A percentile compares a stretch with the other conserved stretches of the same genome.
Evolutionary conservation across 345 rosid species (phyloP).

Genomic region (Arabidopsis thaliana): DNA sequence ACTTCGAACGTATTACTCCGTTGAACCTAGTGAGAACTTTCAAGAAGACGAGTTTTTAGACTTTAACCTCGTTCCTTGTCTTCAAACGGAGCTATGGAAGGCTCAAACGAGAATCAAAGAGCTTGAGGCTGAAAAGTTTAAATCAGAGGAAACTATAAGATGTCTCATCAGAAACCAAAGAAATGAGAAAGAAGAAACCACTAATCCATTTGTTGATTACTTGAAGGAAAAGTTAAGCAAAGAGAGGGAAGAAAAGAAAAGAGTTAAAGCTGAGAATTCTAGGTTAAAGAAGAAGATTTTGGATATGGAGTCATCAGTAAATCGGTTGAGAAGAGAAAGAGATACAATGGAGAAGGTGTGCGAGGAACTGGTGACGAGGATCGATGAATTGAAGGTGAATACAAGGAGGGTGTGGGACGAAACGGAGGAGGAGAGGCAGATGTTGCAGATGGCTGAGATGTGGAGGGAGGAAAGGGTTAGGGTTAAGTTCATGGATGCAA

Average conservation of each 20-base stretch:
- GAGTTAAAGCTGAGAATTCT: constrained; percentile 59
- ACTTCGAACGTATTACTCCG: constrained; percentile 33
- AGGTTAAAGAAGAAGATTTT: constrained; percentile 34
- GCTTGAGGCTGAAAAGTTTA: constrained; percentile 37
- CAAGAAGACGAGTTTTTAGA: constrained; percentile 25
- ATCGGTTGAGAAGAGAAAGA: constrained; percentile 66
- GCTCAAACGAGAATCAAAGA: constrained; percentile 41
- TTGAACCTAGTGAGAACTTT: constrained; percentile 30
- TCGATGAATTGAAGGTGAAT: constrained; percentile 62
- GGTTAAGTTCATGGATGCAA: constrained; percentile 82
- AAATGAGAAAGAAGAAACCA: neutral
- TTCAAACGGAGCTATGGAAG: constrained; percentile 41
- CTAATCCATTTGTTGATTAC: constrained; percentile 26
- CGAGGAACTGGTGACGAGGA: constrained; percentile 77
- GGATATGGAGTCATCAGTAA: constrained; percentile 20
- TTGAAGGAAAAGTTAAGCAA: constrained; percentile 31
- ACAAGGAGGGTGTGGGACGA: constrained; percentile 61
- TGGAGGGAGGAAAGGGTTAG: constrained; percentile 95
- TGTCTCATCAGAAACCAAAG: constrained; percentile 17
- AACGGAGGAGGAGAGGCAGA: constrained; percentile 75
- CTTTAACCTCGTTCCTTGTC: constrained; percentile 26
- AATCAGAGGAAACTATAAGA: constrained; percentile 7
- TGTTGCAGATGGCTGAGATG: constrained; percentile 86
- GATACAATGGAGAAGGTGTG: constrained; percentile 81
- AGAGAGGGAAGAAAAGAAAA: constrained; percentile 41